Evolutionary conservation across 2,329 filamentous ascomycete species (phyloP).

Genomic region (Calonectria pauciramosa): DNA sequence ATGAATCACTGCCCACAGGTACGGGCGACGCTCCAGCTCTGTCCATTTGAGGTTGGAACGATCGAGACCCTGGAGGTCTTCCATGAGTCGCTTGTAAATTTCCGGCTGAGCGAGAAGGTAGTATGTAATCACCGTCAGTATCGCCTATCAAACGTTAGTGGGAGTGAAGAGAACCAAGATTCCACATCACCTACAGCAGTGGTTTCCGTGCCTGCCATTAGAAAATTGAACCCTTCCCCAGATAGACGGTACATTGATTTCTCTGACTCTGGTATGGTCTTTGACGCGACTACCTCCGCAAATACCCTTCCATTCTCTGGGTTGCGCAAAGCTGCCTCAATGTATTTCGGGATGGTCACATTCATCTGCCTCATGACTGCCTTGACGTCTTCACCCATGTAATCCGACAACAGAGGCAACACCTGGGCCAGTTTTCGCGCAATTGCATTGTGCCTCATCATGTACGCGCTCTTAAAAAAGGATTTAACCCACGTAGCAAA

Average conservation of each 20-base stretch:
- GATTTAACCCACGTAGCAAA: slow-evolving; percentile 51
- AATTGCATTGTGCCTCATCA: slow-evolving; percentile 50
- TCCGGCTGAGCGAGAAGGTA: slow-evolving; percentile 51
- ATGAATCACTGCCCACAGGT: slow-evolving; percentile 53
- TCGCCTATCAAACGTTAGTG: slow-evolving; percentile 30
- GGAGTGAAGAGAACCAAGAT: accelerated
- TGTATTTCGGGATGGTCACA: slow-evolving; percentile 30
- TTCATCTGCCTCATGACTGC: slow-evolving; percentile 35
- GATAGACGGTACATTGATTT: slow-evolving; percentile 51
- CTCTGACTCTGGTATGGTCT: slow-evolving; percentile 51
- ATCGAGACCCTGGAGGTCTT: slow-evolving; percentile 47
- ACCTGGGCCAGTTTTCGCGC: slow-evolving; percentile 39
- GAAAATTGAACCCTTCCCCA: slow-evolving; percentile 54
- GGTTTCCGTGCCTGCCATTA: slow-evolving; percentile 56
- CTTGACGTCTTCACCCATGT: slow-evolving; percentile 32
- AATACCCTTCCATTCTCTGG: slow-evolving; percentile 35
- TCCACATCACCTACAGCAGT: slow-evolving; percentile 44
- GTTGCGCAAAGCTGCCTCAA: slow-evolving; percentile 20
- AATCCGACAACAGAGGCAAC: slow-evolving; percentile 29
- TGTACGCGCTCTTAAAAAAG: slow-evolving; percentile 50
- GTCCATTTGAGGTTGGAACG: slow-evolving; percentile 46
- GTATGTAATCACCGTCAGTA: slow-evolving; percentile 52
- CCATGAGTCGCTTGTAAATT: slow-evolving; percentile 44
- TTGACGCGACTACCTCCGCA: slow-evolving; percentile 35
- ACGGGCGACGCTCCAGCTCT: slow-evolving; percentile 52